phyloP scores from a whole-genome alignment of 2,329 filamentous ascomycete species.

The Colletotrichum sp. region DNA sequence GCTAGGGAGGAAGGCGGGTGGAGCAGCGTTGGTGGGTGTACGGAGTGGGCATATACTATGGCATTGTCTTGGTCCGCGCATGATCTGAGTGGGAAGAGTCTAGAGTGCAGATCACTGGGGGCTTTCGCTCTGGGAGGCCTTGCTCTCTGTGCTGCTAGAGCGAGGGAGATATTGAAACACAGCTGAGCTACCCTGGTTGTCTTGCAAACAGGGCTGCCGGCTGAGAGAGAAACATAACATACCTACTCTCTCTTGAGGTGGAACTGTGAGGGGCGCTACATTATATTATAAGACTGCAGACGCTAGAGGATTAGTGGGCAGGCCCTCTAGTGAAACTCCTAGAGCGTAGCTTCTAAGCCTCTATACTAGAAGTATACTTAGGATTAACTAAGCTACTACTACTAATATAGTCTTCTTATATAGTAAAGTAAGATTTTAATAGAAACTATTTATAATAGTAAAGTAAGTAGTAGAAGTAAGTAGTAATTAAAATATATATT shows the following conservation, averaged over 20 bases:
- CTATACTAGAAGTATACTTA: too few species aligned
- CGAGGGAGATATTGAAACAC: conserved; percentile 7
- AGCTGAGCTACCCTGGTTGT: conserved; percentile 6
- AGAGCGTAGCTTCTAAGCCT: too few species aligned
- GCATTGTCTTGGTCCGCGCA: neutral
- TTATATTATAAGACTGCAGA: too few species aligned
- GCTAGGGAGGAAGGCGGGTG: neutral
- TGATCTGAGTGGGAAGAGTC: neutral
- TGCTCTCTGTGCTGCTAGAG: neutral
- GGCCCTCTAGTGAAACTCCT: too few species aligned
- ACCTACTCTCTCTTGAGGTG: neutral
- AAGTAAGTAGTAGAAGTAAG: too few species aligned
- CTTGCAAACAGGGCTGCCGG: neutral
- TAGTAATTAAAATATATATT: too few species aligned
- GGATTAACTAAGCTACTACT: too few species aligned
- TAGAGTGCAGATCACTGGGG: neutral
- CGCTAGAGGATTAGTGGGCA: too few species aligned
- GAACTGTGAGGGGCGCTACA: neutral
- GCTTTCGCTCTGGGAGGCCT: neutral
- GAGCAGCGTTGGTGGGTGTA: neutral
- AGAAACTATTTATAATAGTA: too few species aligned
- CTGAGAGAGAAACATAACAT: neutral
- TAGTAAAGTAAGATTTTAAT: too few species aligned
- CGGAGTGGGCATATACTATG: neutral
- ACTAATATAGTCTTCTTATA: too few species aligned